A percentile compares a stretch with the other conserved stretches of the same genome.
phyloP scores from a whole-genome alignment of 129 eudicot genomes.

The Scalesia atractyloides region DNA sequence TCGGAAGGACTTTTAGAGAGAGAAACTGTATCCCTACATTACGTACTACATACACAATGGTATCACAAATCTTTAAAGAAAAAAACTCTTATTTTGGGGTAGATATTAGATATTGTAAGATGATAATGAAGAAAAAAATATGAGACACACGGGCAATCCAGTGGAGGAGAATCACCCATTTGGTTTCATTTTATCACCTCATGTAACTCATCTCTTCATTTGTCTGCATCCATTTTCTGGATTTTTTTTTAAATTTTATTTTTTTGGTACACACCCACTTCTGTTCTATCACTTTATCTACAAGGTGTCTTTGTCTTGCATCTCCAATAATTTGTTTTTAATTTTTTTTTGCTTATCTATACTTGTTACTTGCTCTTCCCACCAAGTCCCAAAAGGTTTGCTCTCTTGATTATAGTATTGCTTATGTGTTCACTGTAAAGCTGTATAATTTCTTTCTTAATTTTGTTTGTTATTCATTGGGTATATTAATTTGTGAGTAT shows the following conservation, averaged over 20 bases:
- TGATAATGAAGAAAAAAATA: conserved; percentile 21
- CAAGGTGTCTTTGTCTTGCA: conserved; percentile 30
- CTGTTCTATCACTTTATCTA: conserved; percentile 38
- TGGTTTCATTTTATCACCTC: conserved; percentile 38
- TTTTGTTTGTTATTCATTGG: conserved; percentile 5
- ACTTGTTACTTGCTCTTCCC: conserved; percentile 25
- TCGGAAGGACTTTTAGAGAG: background rate
- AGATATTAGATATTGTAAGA: background rate
- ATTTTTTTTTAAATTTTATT: background rate
- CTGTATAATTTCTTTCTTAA: conserved; percentile 3
- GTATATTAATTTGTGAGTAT: conserved; percentile 6
- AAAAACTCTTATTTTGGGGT: background rate
- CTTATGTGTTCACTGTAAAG: conserved; percentile 8
- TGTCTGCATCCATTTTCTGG: conserved; percentile 39
- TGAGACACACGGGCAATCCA: conserved; percentile 16
- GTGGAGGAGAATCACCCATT: conserved; percentile 36
- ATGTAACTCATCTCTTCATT: conserved; percentile 36
- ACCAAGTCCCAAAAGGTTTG: conserved; percentile 34
- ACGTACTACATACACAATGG: conserved; percentile 4
- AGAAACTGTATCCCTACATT: conserved; percentile 9
- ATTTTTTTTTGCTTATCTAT: conserved; percentile 30
- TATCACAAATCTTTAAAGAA: conserved; percentile 25
- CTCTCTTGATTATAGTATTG: conserved; percentile 18
- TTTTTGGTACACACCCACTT: conserved; percentile 41
- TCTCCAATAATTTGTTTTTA: conserved; percentile 2